Percentiles rank a stretch among this genome's conserved stretches.
Evolutionary conservation across 441 rosid species (phyloP).

Genomic region (Arabidopsis hybrid): DNA sequence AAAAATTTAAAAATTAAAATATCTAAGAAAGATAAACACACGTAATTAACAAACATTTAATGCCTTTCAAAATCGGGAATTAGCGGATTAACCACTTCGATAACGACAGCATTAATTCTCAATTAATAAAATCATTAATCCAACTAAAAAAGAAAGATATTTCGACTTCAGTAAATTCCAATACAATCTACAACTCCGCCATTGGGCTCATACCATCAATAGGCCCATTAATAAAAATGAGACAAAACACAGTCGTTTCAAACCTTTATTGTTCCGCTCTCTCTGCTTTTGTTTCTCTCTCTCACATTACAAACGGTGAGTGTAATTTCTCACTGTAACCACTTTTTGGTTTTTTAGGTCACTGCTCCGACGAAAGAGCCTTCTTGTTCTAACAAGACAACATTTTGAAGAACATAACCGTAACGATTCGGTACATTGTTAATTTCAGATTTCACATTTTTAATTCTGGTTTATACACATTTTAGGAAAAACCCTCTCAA

Average conservation of each 20-base stretch:
- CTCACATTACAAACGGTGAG: constrained; percentile 41
- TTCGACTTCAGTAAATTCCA: not conserved
- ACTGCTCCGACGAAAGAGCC: constrained; percentile 34
- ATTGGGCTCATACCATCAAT: not conserved
- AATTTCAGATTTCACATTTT: constrained; percentile 2
- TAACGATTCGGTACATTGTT: constrained; percentile 14
- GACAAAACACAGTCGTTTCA: constrained; percentile 13
- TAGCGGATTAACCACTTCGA: constrained; percentile 32
- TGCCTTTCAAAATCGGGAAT: not conserved
- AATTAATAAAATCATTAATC: not conserved
- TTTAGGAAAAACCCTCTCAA: constrained; percentile 3
- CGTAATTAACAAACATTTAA: not conserved
- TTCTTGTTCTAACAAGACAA: not conserved
- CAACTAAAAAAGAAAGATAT: not conserved
- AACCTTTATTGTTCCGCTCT: not conserved
- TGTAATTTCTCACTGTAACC: constrained; percentile 38
- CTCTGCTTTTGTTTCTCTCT: constrained; percentile 8
- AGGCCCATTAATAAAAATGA: constrained; percentile 5
- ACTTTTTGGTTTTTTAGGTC: constrained; percentile 36
- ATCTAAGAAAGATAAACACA: too few species aligned
- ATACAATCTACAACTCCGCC: not conserved
- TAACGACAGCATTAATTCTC: constrained; percentile 32
- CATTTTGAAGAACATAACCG: constrained; percentile 8
- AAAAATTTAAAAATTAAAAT: too few species aligned
- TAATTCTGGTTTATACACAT: constrained; percentile 12